Evolutionary conservation across 768 basidiomycete species (phyloP), one percentile per base, ranked within the genome.

Genomic region (Phylloporus sp.): DNA sequence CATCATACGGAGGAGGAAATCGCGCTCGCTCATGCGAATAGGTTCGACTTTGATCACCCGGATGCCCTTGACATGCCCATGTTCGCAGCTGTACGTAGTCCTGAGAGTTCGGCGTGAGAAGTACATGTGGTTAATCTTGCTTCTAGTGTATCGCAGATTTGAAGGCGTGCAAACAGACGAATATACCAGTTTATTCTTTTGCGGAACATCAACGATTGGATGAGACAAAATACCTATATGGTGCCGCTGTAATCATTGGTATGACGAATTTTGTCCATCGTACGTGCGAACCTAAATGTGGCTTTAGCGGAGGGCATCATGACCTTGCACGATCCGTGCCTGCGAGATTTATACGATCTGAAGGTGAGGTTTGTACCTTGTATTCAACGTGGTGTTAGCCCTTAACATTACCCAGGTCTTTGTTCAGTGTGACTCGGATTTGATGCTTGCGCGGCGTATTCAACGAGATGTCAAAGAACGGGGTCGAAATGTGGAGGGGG

Each of bases 111-210:
- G 12, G 1, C 32, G 26, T 13, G 47, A 15, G n/a, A 26, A 13
- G 26, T 28, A 42, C 26, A 20, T 12, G n/a, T 48, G 4, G 24
- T 20, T 52, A 12, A 58, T 43, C 34, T 45, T 6, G 22, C 22
- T 43, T 28, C 22, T 50, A 97, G 88, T 97, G 95, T 64, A 68
- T 98, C 43, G 70, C 79, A 24, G 92, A 97, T 59, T 72, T 99
- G 54, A 97, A 94, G 67, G 75, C 81, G 6, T 90, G 91, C 65
- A 82, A 73, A 66, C 93, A 83, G 64, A 81, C 85, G 0, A 88
- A 95, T 70, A 91, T 97, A 53, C 95, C 97, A 0, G 81, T 95
- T 7, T 99, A 99, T 68, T 95, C 93, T 0, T 99, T 99, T 70
- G 76, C 81, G 23, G 77, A 89, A 56, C 97, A 99, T 70, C 93